Evolutionary conservation across 371 early-diverging fungal species (phyloP).

Genomic region (Coemansia sp.): DNA sequence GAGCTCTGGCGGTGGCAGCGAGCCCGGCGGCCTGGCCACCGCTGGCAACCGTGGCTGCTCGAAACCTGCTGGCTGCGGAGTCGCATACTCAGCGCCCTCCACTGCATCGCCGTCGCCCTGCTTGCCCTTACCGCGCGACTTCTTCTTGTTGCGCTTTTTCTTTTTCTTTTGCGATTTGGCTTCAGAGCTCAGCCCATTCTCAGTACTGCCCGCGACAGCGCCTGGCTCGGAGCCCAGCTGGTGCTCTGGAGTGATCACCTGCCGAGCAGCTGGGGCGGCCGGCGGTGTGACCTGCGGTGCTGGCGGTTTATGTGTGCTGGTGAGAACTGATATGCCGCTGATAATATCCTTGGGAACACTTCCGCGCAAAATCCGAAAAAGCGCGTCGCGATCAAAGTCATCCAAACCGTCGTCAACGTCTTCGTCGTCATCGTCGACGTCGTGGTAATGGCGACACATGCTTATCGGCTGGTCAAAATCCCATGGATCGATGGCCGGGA

Average conservation of each 20-base stretch:
- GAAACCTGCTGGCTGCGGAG: not conserved
- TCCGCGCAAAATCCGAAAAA: constrained; percentile 11
- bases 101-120: not conserved
- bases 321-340: not conserved
- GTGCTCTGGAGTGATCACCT: not conserved
- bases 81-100: constrained; percentile 7
- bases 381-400: constrained; percentile 7
- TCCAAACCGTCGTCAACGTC: no score
- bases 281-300: not conserved
- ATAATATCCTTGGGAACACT: constrained; percentile 2
- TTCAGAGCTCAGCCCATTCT: not conserved
- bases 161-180: constrained; percentile 44
- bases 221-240: not conserved
- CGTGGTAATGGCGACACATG: constrained; percentile 8
- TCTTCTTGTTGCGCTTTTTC: constrained; percentile 58
- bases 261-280: not conserved
- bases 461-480: constrained; percentile 15
- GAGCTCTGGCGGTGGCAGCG: not conserved
- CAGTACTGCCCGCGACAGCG: not conserved
- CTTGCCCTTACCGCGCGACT: constrained; percentile 32
- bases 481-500: constrained; percentile 20
- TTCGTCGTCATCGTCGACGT: not conserved
- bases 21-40: no score
- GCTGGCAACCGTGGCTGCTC: no score
- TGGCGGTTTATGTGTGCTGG: not conserved